These are phyloP conservation scores for Tulasnella sp. DNA, from an alignment of 768 basidiomycete genomes.

Conservation along the genomic window DNA sequence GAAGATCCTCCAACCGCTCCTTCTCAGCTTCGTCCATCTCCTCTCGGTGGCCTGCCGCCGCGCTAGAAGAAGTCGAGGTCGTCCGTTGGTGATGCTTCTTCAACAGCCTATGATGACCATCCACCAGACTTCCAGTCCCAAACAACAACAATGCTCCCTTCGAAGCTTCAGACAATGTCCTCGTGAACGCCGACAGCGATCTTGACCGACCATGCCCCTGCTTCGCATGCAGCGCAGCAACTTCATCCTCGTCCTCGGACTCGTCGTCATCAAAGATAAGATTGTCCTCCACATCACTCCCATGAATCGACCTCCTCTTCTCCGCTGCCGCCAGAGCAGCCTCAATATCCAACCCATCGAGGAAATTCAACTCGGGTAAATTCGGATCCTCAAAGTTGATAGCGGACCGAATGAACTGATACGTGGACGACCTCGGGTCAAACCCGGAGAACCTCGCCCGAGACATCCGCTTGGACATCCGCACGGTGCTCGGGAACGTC, in stretches of 20 bases:
- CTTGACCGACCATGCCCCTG: neutral
- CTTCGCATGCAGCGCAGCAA: neutral
- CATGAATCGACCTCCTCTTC: neutral
- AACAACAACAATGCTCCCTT: neutral
- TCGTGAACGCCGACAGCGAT: neutral
- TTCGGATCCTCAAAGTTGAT: constrained; percentile 11
- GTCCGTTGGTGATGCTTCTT: neutral
- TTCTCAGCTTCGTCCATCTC: neutral
- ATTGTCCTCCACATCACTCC: neutral
- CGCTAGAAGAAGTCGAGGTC: neutral
- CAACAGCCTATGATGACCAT: neutral
- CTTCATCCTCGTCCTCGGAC: neutral
- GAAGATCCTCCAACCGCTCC: neutral
- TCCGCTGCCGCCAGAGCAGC: neutral
- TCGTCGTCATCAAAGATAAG: neutral
- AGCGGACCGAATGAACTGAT: constrained; percentile 8
- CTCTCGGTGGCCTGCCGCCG: neutral
- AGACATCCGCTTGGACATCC: neutral
- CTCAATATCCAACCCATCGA: constrained; percentile 9
- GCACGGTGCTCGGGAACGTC: neutral
- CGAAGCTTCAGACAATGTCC: neutral
- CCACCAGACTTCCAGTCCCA: neutral
- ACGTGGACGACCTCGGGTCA: constrained; percentile 15
- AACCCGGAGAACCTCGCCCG: constrained; percentile 2
- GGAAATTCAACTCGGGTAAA: constrained; percentile 12